Base-by-base conservation (phyloP, 768 basidiomycete species). In the Auricularia cornea region DNA sequence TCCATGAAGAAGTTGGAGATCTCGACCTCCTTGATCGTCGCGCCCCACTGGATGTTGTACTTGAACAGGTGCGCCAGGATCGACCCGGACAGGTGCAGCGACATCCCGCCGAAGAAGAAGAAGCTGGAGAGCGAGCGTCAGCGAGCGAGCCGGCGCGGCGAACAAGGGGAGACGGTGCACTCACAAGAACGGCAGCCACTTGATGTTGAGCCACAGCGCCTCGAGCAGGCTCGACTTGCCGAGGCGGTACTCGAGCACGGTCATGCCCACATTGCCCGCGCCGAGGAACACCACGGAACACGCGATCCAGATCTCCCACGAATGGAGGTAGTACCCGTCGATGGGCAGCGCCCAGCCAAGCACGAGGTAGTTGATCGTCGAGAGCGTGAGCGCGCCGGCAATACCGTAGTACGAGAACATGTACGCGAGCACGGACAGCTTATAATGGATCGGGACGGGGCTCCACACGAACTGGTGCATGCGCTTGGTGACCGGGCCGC, bases 31-130 rank as follows among this genome's bases (percentile, higher is more conserved):
- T 77, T 77, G 40, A 72, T 66, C 1, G 76, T 76, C 2, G 73
- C 65, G 3, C 69, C 64, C 76, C 76, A 77, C 11, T 14, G 14
- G 72, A 76, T 74, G 70, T 86, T 79, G 67, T 83, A 86, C 33
- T 82, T 81, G 70, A 84, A 80, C 23, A 85, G 31, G 70, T 86
- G 84, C 1, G 82, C 79, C 54, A 82, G 74, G 48, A 86, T 76
- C 3, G 85, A 30, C 80, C 80, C 32, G 81, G n/a, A 77, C 44
- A 92, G 78, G 63, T 89, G 90, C 65, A 89, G 81, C 62, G 85
- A 86, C 59, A 92, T n/a, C 76, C 90, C 89, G 29, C 85, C 84
- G 68, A 89, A 89, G 80, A 90, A 89, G 76, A 89, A 87, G 78
- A 87, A 87, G 77, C 77, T 75, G 72, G 76, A 77, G 18, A 23